A percentile compares a stretch with the other conserved stretches of the same genome.
These are phyloP conservation scores for Trichomonas tenax DNA, from an alignment of 208 protist species.

Conservation along the genomic window DNA sequence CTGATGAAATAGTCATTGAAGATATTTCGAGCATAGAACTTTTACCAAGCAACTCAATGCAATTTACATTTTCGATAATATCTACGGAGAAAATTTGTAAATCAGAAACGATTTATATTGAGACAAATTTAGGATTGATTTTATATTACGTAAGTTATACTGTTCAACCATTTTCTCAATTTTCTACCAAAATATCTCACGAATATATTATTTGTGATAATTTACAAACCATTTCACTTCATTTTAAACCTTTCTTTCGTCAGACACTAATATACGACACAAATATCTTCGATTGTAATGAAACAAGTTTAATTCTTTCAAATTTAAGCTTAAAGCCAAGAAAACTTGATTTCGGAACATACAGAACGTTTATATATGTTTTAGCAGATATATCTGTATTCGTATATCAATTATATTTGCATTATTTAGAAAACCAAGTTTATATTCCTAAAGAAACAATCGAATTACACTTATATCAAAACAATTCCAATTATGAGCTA, in stretches of 20 bases:
- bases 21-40: too few relatives aligned
- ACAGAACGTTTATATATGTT: not conserved
- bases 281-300: not conserved
- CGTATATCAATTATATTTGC: not conserved
- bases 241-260: not conserved
- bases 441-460: too few relatives aligned
- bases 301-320: not conserved
- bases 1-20: too few relatives aligned
- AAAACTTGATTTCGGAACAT: not conserved
- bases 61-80: too few relatives aligned
- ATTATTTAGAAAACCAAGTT: too few relatives aligned
- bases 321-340: not conserved
- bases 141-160: too few relatives aligned
- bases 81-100: not conserved
- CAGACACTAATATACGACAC: not conserved
- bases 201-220: not conserved
- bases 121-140: not conserved
- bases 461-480: too few relatives aligned
- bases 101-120: not conserved
- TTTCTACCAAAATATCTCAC: not conserved
- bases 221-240: not conserved
- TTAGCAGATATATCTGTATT: not conserved
- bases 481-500: too few relatives aligned
- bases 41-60: too few relatives aligned
- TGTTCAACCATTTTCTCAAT: too few relatives aligned